Evolutionary conservation across 768 basidiomycete species (phyloP).

Genomic region (Tricholoma furcatifolium): DNA sequence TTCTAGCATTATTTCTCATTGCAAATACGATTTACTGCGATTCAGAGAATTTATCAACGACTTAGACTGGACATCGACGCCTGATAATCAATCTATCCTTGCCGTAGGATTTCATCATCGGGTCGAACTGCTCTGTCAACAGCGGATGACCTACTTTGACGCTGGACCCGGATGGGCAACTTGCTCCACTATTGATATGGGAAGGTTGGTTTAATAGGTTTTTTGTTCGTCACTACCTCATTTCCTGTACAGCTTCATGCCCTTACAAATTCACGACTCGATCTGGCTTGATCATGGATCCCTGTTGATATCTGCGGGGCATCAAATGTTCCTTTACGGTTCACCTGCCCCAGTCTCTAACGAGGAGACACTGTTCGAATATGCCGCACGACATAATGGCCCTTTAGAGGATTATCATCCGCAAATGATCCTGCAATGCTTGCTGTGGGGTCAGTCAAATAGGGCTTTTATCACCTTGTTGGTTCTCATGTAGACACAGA

Average conservation of each 20-base stretch:
- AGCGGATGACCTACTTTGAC: slow-evolving; percentile 90
- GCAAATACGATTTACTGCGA: neutral
- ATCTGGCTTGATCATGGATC: slow-evolving; percentile 88
- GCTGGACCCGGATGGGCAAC: slow-evolving; percentile 77
- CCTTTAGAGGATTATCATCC: slow-evolving; percentile 92
- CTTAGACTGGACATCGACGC: slow-evolving; percentile 92
- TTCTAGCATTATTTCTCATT: neutral
- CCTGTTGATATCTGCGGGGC: slow-evolving; percentile 78
- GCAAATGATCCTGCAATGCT: slow-evolving; percentile 87
- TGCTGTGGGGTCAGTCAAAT: slow-evolving; percentile 73
- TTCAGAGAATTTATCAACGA: slow-evolving; percentile 66
- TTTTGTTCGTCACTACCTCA: slow-evolving; percentile 1
- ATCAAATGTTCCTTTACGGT: slow-evolving; percentile 81
- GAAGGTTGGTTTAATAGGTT: slow-evolving; percentile 44
- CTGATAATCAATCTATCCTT: slow-evolving; percentile 85
- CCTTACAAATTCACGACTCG: slow-evolving; percentile 81
- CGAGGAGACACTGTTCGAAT: slow-evolving; percentile 67
- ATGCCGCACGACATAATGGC: slow-evolving; percentile 80
- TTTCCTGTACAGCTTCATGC: slow-evolving; percentile 55
- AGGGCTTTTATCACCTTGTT: neutral
- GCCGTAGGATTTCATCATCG: slow-evolving; percentile 83
- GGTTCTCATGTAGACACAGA: slow-evolving; percentile 39
- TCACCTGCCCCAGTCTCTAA: slow-evolving; percentile 31
- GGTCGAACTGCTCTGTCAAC: slow-evolving; percentile 87
- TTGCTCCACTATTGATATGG: slow-evolving; percentile 68